phyloP scores from a whole-genome alignment of 495 filamentous ascomycete genomes.

The Pyrenopolyporus hunteri region DNA sequence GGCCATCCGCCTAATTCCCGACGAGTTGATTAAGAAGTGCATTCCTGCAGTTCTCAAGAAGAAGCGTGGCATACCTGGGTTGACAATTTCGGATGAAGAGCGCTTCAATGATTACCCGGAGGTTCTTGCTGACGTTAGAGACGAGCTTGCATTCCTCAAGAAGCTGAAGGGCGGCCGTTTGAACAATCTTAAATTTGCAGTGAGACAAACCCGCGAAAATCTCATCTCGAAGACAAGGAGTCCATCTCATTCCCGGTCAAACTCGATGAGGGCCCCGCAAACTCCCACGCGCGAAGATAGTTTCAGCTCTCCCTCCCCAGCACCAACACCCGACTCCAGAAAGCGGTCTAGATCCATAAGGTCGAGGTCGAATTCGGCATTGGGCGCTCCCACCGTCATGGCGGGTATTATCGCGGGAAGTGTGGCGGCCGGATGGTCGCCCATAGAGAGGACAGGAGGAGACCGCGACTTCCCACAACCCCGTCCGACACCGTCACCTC shows the following conservation, averaged over 20 bases:
- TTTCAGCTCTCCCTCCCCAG: slow-evolving; percentile 56
- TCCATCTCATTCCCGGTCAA: slow-evolving; percentile 74
- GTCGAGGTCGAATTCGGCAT: slow-evolving; percentile 85
- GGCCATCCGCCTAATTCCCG: slow-evolving; percentile 65
- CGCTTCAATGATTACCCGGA: slow-evolving; percentile 72
- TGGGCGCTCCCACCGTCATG: slow-evolving; percentile 85
- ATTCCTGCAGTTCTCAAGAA: slow-evolving; percentile 72
- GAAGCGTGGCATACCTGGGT: slow-evolving; percentile 57
- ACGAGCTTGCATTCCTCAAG: slow-evolving; percentile 87
- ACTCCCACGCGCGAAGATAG: slow-evolving; percentile 69
- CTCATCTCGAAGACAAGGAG: slow-evolving; percentile 74
- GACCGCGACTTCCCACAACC: slow-evolving; percentile 38
- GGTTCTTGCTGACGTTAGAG: slow-evolving; percentile 74
- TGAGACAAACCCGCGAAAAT: slow-evolving; percentile 77
- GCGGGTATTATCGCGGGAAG: slow-evolving; percentile 87
- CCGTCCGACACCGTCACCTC: slow-evolving; percentile 39
- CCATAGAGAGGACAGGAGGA: slow-evolving; percentile 63
- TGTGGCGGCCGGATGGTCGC: slow-evolving; percentile 85
- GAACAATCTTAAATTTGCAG: slow-evolving; percentile 82
- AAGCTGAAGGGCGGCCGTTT: slow-evolving; percentile 89
- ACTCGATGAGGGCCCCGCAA: slow-evolving; percentile 63
- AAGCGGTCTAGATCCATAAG: slow-evolving; percentile 69
- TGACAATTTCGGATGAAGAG: slow-evolving; percentile 75
- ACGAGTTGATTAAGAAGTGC: slow-evolving; percentile 66
- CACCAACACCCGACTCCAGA: slow-evolving; percentile 73